Evolutionary conservation across 2,329 filamentous ascomycete genomes (phyloP), one percentile per base, ranked within the genome.

Genomic region (Cytospora schulzeri): DNA sequence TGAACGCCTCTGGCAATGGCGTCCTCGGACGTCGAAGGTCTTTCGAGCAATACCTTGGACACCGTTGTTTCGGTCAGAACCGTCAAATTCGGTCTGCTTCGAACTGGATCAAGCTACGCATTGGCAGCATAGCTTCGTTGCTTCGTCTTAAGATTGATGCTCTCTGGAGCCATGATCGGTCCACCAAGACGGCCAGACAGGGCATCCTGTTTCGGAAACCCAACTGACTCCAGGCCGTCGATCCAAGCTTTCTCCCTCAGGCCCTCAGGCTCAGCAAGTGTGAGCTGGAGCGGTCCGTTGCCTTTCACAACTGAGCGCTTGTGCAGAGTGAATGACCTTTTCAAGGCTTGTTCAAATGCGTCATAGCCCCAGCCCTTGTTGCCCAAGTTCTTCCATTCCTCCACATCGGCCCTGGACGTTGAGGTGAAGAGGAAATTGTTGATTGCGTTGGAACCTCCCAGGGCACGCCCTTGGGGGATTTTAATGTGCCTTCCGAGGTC

Each of bases 391-490:
- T 38, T 56, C 68, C 68, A 70, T 3, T 57, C 65, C 19, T 69
- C 68, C 6, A 71, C 33, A n/a, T 24, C 60, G 1, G 35, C 31
- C 22, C 61, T 67, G 12, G 66, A 66, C 8, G 61, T 64, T 0
- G 64, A 22, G 15, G 60, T 48, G 31, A 69, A 70, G 54, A 64
- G 41, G 17, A 65, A 65, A 31, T 63, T 62, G 56, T 71, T 70
- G 38, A 71, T 62, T 4, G 67, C 67, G 31, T 68, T 70, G 5
- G 66, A 68, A 6, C 68, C 69, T 3, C 69, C 68, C 1, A 69
- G 51, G 8, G 56, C 50, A n/a, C 41, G 26, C 15, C 68, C 67
- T 15, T 66, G 62, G 17, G 68, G 60, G 17, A 64, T 35, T 0
- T 22, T 54, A 51, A 65, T 69, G 33, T 52, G n/a, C 50, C 41